Base-by-base conservation (phyloP, 805 yeast species). In the Candida koratica region DNA sequence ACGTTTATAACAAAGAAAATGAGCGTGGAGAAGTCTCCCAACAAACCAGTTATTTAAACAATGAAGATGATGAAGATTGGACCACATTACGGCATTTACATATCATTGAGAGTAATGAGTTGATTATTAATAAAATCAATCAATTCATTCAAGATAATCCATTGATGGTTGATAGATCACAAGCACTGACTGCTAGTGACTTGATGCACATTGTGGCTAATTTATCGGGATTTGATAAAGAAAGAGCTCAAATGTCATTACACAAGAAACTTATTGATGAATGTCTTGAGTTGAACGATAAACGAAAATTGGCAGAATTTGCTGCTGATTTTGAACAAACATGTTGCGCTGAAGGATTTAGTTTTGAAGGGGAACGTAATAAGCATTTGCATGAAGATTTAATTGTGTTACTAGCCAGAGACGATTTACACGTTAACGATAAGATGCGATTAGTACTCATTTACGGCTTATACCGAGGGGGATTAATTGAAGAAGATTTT, bases 271-370 rank as follows among this genome's bases (percentile, higher is more conserved):
- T 81, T 33, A 73, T 79, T 28, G 84, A 81, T 44, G 79, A 77
- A 49, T 78, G 89, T 52, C 65, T 84, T 58, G 71, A 68, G 17
- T 59, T 71, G 11, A 79, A 81, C 53, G 74, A 79, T 33, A 68
- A 66, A 18, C 67, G 78, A 42, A 70, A 74, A 43, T 60, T 87
- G 45, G 78, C 82, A 6, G 86, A 77, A 41, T 64, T 64, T 46
- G 67, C 84, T 13, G 86, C 95, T 1, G 93, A 85, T 44, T 71
- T 88, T 40, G 97, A 93, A 59, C 96, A 89, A 60, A 75, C 80
- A 13, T 70, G 88, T 44, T 76, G 83, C 4, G 84, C 87, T 4
- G 76, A 77, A 28, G 95, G 95, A 15, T 56, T 73, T 3, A 79
- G 78, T 38, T 67, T 79, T 31, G 84, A 85, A 44, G 88, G 90